Evolutionary conservation across 176 grass and related monocot species (phyloP).

Genomic region (Zizania latifolia): DNA sequence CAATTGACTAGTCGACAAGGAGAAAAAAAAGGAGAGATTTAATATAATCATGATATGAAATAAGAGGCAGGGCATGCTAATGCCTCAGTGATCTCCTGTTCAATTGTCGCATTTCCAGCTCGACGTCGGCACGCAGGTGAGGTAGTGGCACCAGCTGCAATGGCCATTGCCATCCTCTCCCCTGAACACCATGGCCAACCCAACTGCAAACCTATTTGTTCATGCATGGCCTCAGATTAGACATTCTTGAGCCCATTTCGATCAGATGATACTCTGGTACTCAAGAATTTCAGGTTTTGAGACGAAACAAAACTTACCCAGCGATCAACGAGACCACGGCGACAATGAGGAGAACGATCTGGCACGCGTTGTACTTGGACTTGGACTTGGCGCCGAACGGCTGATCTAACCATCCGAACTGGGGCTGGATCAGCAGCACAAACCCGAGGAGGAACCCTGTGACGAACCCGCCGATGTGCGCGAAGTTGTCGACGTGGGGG

Average conservation of each 20-base stretch:
- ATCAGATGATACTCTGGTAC: neutral
- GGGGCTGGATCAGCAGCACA: slow-evolving; percentile 64
- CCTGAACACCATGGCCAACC: slow-evolving; percentile 50
- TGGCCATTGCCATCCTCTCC: slow-evolving; percentile 64
- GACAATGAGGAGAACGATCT: slow-evolving; percentile 48
- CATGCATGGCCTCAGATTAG: neutral
- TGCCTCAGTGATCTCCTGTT: neutral
- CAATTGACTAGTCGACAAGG: no score
- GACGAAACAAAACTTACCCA: slow-evolving; percentile 38
- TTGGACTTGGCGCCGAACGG: slow-evolving; percentile 20
- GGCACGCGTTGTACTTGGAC: slow-evolving; percentile 56
- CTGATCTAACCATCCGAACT: slow-evolving; percentile 56
- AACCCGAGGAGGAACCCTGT: slow-evolving; percentile 72
- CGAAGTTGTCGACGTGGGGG: slow-evolving; percentile 80
- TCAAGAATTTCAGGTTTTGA: neutral
- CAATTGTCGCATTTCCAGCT: slow-evolving; percentile 67
- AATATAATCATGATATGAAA: no score
- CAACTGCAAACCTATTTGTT: slow-evolving; percentile 44
- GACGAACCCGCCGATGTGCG: slow-evolving; percentile 69
- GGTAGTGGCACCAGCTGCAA: slow-evolving; percentile 85
- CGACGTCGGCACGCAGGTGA: slow-evolving; percentile 65
- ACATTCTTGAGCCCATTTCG: neutral
- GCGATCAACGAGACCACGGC: slow-evolving; percentile 38
- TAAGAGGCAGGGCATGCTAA: slow-evolving; percentile 13
- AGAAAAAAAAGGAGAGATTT: no score